Evolutionary conservation across 495 filamentous ascomycete species (phyloP), one percentile per base, ranked within the genome.

Genomic region (Penicillium antarcticum): DNA sequence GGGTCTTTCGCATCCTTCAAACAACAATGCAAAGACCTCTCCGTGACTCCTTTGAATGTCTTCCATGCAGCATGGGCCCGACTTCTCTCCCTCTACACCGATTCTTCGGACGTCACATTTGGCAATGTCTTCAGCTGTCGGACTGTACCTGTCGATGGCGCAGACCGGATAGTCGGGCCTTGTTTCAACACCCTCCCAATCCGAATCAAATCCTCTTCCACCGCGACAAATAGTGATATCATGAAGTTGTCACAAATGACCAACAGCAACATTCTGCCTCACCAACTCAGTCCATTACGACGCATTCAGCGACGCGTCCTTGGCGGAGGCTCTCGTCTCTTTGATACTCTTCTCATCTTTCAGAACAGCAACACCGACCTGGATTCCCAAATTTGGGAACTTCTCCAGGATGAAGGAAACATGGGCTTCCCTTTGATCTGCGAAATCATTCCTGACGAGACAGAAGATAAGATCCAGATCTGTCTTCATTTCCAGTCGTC

Each of bases 181-280:
- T 92, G 87, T 62, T 92, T 95, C 73, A 94, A 92, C 58, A 92
- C 90, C 0, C 69, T 94, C 17, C 88, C 90, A 3, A 61, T 89
- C 11, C 74, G 89, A 23, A 64, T 87, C 45, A 62, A 80, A 24
- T 43, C 85, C n/a, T 60, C 68, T 3, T 51, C 45, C 10, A 48
- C 38, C 18, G 61, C 42, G 49, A 75, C 43, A 53, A 83, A 83
- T 45, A 42, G 70, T n/a, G 78, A 83, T 8, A 55, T 87, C 13
- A 69, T 75, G 52, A 64, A 62, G 42, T 60, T 62, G 1, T 72
- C 88, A 6, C 83, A 89, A 26, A 59, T 52, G 1, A 56, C 80
- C 33, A 89, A 87, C 57, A 67, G 75, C 3, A 69, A 80, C 10
- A 68, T 81, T 8, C 54, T 89, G 12, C 68, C 74, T 9, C 82